A percentile compares a stretch with the other conserved stretches of the same genome.
Evolutionary conservation across 306 rosid genomes (phyloP).

Genomic region (Dalbergia oliveri): DNA sequence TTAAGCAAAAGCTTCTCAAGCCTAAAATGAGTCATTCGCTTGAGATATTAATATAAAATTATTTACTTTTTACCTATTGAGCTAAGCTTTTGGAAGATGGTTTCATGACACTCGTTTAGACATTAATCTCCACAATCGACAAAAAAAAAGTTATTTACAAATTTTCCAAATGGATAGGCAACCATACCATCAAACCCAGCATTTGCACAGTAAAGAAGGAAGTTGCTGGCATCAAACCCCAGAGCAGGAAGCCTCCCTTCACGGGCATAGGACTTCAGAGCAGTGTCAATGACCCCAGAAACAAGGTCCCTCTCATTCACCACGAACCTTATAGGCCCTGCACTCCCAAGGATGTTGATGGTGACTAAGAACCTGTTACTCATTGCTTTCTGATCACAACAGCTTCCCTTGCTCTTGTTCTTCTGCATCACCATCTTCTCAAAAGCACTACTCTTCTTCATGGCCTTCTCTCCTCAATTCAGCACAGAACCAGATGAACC

Average conservation of each 20-base stretch:
- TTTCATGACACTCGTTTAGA: too few relatives aligned
- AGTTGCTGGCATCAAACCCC: constrained; percentile 67
- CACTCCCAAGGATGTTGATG: constrained; percentile 77
- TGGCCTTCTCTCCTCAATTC: neutral
- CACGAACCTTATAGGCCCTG: constrained; percentile 88
- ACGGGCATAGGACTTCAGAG: constrained; percentile 81
- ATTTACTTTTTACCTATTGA: too few relatives aligned
- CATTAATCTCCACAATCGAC: too few relatives aligned
- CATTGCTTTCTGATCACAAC: constrained; percentile 14
- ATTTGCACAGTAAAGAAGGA: constrained; percentile 71
- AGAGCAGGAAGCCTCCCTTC: constrained; percentile 92
- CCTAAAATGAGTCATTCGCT: too few relatives aligned
- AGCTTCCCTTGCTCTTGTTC: constrained; percentile 43
- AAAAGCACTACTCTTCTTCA: constrained; percentile 39
- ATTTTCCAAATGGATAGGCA: constrained; percentile 26
- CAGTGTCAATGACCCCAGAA: constrained; percentile 72
- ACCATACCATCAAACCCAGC: constrained; percentile 73
- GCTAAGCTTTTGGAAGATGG: too few relatives aligned
- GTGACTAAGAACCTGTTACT: constrained; percentile 69
- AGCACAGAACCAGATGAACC: constrained; percentile 33
- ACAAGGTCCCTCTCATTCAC: constrained; percentile 73
- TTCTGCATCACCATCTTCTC: constrained; percentile 46
- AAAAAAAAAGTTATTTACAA: too few relatives aligned
- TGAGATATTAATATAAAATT: too few relatives aligned
- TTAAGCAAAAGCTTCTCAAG: too few relatives aligned